These are phyloP conservation scores for Trebouxiophyceae sp. DNA, from an alignment of 163 green algal species.

Conservation along the genomic window DNA sequence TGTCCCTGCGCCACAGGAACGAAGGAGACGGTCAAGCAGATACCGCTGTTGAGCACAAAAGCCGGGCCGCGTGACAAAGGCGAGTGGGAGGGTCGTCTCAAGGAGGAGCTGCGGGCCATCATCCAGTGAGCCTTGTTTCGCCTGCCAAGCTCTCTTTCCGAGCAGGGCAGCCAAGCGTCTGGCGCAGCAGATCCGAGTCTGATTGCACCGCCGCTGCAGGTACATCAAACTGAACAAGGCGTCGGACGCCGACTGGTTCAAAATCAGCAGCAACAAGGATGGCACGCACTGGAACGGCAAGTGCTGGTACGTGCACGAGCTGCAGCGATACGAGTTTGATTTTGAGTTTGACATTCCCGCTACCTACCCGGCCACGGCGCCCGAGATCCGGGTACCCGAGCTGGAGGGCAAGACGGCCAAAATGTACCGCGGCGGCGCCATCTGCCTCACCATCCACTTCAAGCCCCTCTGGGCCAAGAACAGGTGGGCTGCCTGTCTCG, in stretches of 20 bases:
- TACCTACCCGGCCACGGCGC: slow-evolving; percentile 82
- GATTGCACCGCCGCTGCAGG: slow-evolving; percentile 4
- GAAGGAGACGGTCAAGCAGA: slow-evolving; percentile 75
- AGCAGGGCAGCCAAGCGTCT: background rate
- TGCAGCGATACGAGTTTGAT: slow-evolving; percentile 95
- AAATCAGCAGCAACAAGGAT: slow-evolving; percentile 67
- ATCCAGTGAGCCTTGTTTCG: slow-evolving; percentile 7
- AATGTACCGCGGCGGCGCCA: slow-evolving; percentile 97
- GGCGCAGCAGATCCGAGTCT: background rate
- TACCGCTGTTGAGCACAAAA: slow-evolving; percentile 58
- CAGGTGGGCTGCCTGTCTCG: too few species aligned
- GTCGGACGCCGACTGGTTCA: slow-evolving; percentile 94
- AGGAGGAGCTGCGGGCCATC: slow-evolving; percentile 50
- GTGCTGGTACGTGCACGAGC: slow-evolving; percentile 95
- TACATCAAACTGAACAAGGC: slow-evolving; percentile 96
- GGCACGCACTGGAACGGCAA: slow-evolving; percentile 65
- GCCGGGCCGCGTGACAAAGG: slow-evolving; percentile 86
- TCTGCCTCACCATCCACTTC: slow-evolving; percentile 98
- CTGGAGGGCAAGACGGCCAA: slow-evolving; percentile 96
- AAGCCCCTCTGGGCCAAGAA: slow-evolving; percentile 97
- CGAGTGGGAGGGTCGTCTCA: slow-evolving; percentile 81
- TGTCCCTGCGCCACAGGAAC: too few species aligned
- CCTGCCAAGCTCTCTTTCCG: background rate
- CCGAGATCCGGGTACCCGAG: slow-evolving; percentile 92
- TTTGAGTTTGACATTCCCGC: slow-evolving; percentile 96